phyloP scores from a whole-genome alignment of 805 yeast species.

The Starmerella etchellsii region DNA sequence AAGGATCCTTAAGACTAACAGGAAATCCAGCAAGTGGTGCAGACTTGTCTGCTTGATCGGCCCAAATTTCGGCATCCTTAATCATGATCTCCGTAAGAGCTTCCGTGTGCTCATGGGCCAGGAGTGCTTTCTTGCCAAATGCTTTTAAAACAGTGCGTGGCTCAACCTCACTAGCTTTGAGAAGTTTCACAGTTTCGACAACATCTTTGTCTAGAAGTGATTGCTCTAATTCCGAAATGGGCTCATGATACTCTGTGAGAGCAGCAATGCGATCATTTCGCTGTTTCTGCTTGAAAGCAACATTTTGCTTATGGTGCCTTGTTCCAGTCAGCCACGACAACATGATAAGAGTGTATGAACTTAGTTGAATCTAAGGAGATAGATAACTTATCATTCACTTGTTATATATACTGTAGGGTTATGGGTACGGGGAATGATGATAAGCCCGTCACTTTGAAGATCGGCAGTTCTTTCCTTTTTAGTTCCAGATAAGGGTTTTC shows the following conservation, averaged over 20 bases:
- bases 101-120: conserved; percentile 46
- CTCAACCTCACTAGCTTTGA: conserved; percentile 36
- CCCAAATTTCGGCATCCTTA: conserved; percentile 53
- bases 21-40: conserved; percentile 57
- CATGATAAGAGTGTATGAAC: too few species aligned
- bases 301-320: conserved; percentile 5
- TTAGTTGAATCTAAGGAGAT: too few species aligned
- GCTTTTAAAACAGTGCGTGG: conserved; percentile 47
- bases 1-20: conserved; percentile 49
- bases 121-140: conserved; percentile 50
- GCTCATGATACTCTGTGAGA: conserved; percentile 31
- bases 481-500: too few species aligned
- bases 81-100: conserved; percentile 50
- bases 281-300: conserved; percentile 24
- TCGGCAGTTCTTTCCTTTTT: too few species aligned
- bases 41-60: conserved; percentile 32
- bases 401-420: too few species aligned
- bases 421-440: too few species aligned
- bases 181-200: conserved; percentile 31
- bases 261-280: conserved; percentile 27
- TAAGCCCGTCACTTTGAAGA: too few species aligned
- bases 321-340: too few species aligned
- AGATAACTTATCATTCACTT: too few species aligned
- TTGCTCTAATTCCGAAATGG: conserved; percentile 26
- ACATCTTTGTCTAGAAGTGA: conserved; percentile 33